Evolutionary conservation across 495 filamentous ascomycete species (phyloP), one percentile per base, ranked within the genome.

Genomic region (Aspergillus egyptiacus): DNA sequence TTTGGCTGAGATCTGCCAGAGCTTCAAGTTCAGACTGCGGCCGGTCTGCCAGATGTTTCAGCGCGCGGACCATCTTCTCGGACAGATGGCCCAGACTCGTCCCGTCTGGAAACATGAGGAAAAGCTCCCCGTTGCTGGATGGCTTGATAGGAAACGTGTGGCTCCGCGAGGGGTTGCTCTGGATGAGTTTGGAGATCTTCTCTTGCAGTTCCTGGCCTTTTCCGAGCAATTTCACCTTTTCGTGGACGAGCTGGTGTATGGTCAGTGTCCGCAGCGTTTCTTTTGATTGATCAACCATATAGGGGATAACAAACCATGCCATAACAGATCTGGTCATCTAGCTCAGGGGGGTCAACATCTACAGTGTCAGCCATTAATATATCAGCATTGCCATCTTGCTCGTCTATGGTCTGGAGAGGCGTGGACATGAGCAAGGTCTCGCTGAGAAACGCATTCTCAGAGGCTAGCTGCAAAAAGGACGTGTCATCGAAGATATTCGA

Each of bases 31-130:
- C 33, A 10, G 39, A 35, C 11, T 8, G 7, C 4, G 33, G 34
- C 14, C 17, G 32, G 0, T 30, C 22, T 7, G 19, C 1, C 1
- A 48, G 20, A 2, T 18, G 14, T 10, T 31, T 10, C 5, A 38
- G 15, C 3, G 34, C 34, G 2, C 24, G 36, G 20, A 20, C 24
- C 33, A 35, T 37, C 11, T 48, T 48, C 22, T 48, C 45, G 4
- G 22, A 20, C 6, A 38, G 24, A 2, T 28, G n/a, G 1, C 33
- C 33, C 2, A 48, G 22, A 10, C 27, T 18, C 9, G 22, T 25
- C 6, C 22, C 22, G 30, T 48, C 33, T n/a, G 45, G 45, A 17
- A 48, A 48, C 10, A 15, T 18, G 4, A 48, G 23, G 15, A 37
- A 48, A 2, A 48, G 33, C 23, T 38, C 25, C 1, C 40, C 40